Evolutionary conservation across 129 eudicot species (phyloP), one percentile per base, ranked within the genome.

Genomic region (Solidago caesia): DNA sequence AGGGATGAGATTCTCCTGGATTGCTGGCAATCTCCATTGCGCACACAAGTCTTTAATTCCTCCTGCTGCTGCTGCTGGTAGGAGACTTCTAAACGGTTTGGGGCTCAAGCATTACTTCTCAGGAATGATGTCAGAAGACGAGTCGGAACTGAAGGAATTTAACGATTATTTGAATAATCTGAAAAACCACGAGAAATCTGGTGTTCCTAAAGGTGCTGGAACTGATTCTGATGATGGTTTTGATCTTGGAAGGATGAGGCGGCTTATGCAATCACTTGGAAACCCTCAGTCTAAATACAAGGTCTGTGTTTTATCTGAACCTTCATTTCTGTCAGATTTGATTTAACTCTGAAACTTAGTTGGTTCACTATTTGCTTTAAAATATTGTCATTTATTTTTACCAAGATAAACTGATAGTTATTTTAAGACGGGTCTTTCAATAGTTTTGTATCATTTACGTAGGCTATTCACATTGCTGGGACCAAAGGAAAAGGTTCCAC

Each of bases 401-500:
- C 48, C 44, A 33, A 51, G 48, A 33, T 33, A 27, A 68, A 48
- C 0, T 55, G 5, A 15, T 75, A 39, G 44, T 13, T 64, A 44
- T 75, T 72, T 41, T 57, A 33, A 44, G 6, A 46, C 15, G 7
- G 53, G 14, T n/a, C 64, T 65, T 55, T 33, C 45, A 29, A 76
- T 53, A 46, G 15, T 2, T 33, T 43, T 6, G n/a, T 25, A 78
- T 67, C 41, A 58, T 46, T 65, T 74, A 44, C 65, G 27, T 67
- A 94, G 99, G 81, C 88, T 26, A 67, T 95, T 67, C 99, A 95
- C 75, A 81, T 95, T 73, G 97, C 96, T 75, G 99, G 99, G 61
- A 95, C 99, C 72, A 95, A 95, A 83, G 99, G 99, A 62, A 95
- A 95, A 85, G 99, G 99, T 62, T 95, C 99, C 27, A 91, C 97